These are phyloP conservation scores for Chaetomiaceae sp. DNA, from an alignment of 2,329 filamentous ascomycete species.

Conservation along the genomic window DNA sequence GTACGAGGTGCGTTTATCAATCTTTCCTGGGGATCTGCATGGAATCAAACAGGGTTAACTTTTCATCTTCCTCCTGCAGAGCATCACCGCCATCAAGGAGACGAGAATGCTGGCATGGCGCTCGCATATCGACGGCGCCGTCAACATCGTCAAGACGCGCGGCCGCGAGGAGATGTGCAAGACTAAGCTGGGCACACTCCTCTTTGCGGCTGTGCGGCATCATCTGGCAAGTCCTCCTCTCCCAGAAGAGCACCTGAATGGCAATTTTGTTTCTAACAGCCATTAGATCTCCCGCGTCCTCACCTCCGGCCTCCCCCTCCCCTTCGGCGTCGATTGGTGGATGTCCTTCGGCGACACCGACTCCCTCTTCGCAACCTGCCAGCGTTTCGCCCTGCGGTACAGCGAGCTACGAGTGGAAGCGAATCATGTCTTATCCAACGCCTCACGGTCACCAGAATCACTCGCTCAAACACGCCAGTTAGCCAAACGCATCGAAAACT, in stretches of 20 bases:
- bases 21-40: not conserved
- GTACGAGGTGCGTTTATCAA: slow-evolving; percentile 44
- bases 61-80: slow-evolving; percentile 26
- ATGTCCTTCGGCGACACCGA: slow-evolving; percentile 47
- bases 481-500: slow-evolving; percentile 44
- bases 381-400: slow-evolving; percentile 49
- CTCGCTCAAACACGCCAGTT: slow-evolving; percentile 48
- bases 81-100: slow-evolving; percentile 48
- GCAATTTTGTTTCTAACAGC: slow-evolving; percentile 8
- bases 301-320: slow-evolving; percentile 47
- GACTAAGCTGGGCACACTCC: slow-evolving; percentile 47
- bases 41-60: not conserved
- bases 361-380: slow-evolving; percentile 42
- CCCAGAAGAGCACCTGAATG: not conserved
- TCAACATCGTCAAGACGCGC: slow-evolving; percentile 53
- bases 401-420: slow-evolving; percentile 51
- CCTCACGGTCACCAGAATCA: slow-evolving; percentile 45
- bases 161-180: slow-evolving; percentile 49
- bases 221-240: slow-evolving; percentile 46
- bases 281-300: slow-evolving; percentile 52
- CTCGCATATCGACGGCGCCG: slow-evolving; percentile 58
- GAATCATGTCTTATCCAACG: slow-evolving; percentile 43
- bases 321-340: slow-evolving; percentile 57
- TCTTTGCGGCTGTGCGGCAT: slow-evolving; percentile 57
- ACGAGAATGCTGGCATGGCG: slow-evolving; percentile 56